A percentile compares a stretch with the other conserved stretches of the same genome.
phyloP scores from a whole-genome alignment of 1,284 basidiomycete species.

The Limonomyces culmigenus region DNA sequence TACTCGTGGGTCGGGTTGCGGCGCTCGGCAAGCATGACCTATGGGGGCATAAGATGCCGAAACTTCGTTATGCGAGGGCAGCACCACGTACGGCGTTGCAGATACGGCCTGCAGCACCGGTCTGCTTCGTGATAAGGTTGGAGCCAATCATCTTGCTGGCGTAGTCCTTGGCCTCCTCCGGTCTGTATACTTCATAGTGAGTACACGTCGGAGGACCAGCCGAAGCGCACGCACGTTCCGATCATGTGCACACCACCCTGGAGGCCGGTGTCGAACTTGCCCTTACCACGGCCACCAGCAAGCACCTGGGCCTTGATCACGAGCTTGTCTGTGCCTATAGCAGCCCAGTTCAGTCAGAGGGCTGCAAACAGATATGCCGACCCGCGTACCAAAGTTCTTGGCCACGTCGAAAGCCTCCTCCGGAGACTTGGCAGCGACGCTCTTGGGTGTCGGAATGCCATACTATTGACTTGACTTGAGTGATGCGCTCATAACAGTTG shows the following conservation, averaged over 20 bases:
- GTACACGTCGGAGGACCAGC: constrained; percentile 3
- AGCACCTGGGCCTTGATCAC: constrained; percentile 99
- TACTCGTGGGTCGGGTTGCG: constrained; percentile 93
- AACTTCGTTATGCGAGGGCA: neutral
- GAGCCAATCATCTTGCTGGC: constrained; percentile 91
- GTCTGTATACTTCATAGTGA: constrained; percentile 26
- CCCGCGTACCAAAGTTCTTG: constrained; percentile 69
- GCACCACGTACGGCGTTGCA: constrained; percentile 73
- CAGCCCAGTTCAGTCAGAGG: neutral
- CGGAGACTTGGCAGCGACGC: constrained; percentile 74
- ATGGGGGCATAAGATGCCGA: constrained; percentile 5
- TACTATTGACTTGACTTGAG: constrained; percentile 40
- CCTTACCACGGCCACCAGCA: constrained; percentile 97
- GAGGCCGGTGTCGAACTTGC: constrained; percentile 91
- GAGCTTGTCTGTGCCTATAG: constrained; percentile 48
- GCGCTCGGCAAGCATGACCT: constrained; percentile 97
- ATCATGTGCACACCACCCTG: constrained; percentile 97
- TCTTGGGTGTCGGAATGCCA: constrained; percentile 92
- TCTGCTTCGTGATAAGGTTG: constrained; percentile 98
- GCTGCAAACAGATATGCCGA: constrained; percentile 2
- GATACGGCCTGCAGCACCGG: constrained; percentile 79
- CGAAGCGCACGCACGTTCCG: constrained; percentile 43
- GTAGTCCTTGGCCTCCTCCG: constrained; percentile 77
- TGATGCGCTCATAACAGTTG: neutral
- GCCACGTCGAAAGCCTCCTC: constrained; percentile 86